A percentile compares a stretch with the other conserved stretches of the same genome.
Evolutionary conservation across 768 basidiomycete species (phyloP).

Genomic region (Termitomyces sp.): DNA sequence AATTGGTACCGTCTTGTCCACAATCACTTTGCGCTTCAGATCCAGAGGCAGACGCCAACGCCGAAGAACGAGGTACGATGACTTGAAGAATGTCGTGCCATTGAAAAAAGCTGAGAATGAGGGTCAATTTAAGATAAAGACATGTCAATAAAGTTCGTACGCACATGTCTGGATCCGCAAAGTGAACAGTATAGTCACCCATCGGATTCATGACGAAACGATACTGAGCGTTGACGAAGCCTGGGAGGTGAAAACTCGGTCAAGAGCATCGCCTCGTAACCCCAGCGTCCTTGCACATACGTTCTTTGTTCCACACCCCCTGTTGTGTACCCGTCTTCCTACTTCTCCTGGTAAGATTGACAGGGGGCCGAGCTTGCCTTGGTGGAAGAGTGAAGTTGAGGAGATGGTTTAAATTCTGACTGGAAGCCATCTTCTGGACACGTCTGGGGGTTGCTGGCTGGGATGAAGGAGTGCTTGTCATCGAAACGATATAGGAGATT

Average conservation of each 20-base stretch:
- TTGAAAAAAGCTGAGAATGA: slow-evolving; percentile 76
- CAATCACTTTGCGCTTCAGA: slow-evolving; percentile 35
- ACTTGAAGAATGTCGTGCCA: slow-evolving; percentile 97
- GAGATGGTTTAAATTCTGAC: slow-evolving; percentile 74
- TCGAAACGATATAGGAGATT: slow-evolving; percentile 13
- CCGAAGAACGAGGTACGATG: slow-evolving; percentile 82
- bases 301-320: slow-evolving; percentile 87
- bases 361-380: slow-evolving; percentile 59
- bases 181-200: slow-evolving; percentile 91
- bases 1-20: slow-evolving; percentile 67
- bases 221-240: slow-evolving; percentile 95
- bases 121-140: background rate
- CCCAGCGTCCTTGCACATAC: slow-evolving; percentile 45
- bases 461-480: slow-evolving; percentile 34
- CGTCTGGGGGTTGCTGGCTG: slow-evolving; percentile 50
- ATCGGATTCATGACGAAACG: slow-evolving; percentile 93
- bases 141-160: slow-evolving; percentile 19
- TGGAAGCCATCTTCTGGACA: slow-evolving; percentile 63
- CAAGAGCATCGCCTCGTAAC: slow-evolving; percentile 13
- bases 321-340: slow-evolving; percentile 61
- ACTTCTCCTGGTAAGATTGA: slow-evolving; percentile 68
- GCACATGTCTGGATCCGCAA: slow-evolving; percentile 96
- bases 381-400: slow-evolving; percentile 95
- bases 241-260: slow-evolving; percentile 34
- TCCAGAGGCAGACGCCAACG: slow-evolving; percentile 61